Percentiles rank a stretch among this genome's conserved stretches.
These are phyloP conservation scores for Musa troglodytarum DNA, from an alignment of 176 grass and related monocot species.

Conservation along the genomic window DNA sequence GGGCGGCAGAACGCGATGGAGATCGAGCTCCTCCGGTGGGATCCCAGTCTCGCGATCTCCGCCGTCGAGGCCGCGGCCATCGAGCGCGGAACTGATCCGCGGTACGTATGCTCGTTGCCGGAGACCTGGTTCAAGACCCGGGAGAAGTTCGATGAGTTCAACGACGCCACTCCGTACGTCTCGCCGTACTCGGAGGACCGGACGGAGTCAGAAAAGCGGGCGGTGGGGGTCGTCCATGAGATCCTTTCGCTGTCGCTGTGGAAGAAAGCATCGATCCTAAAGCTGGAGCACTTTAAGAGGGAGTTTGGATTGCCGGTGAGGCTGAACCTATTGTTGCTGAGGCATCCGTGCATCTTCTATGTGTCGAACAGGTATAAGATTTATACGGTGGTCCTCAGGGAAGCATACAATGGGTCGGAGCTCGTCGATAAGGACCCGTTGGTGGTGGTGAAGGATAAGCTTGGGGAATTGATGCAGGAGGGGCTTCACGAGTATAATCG, in stretches of 20 bases:
- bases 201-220: constrained; percentile 39
- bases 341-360: constrained; percentile 74
- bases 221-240: constrained; percentile 60
- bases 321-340: constrained; percentile 45
- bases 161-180: constrained; percentile 56
- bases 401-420: constrained; percentile 57
- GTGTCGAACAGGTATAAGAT: constrained; percentile 79
- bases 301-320: constrained; percentile 57
- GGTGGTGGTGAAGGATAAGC: constrained; percentile 55
- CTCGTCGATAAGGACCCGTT: constrained; percentile 66
- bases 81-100: constrained; percentile 9
- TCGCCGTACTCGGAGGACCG: constrained; percentile 52
- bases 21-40: constrained; percentile 66
- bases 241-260: constrained; percentile 65
- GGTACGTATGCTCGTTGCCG: constrained; percentile 57
- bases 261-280: constrained; percentile 77
- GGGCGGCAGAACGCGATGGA: constrained; percentile 47
- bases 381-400: constrained; percentile 64
- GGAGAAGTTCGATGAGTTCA: constrained; percentile 62
- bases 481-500: constrained; percentile 78
- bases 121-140: constrained; percentile 52
- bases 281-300: constrained; percentile 86
- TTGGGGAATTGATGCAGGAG: constrained; percentile 91
- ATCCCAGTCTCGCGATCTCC: constrained; percentile 47
- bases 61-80: constrained; percentile 33